Evolutionary conservation across 208 protist species (phyloP), one percentile per base, ranked within the genome.

Genomic region (Trypanosoma melophagium): DNA sequence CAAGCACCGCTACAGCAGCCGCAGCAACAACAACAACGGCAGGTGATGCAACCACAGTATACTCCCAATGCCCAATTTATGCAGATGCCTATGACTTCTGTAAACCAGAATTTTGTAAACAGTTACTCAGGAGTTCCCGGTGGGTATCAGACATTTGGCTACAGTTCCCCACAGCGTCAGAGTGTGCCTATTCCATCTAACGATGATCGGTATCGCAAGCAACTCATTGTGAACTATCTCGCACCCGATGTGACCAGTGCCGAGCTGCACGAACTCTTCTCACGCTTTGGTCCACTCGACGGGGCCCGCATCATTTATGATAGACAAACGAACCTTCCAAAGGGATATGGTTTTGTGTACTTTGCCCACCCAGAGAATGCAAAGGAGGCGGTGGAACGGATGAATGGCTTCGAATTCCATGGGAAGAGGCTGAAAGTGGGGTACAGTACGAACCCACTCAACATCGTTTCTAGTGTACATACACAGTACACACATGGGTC

Each of bases 151-250:
- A 7, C 10, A 9, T 19, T 58, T 7, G 16, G 21, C 17, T 58
- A 51, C 24, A 55, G n/a, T 21, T 13, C 25, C 8, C 38, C 45
- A 4, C 59, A 64, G 8, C 59, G 44, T 2, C 80, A 84, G 44
- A 76, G 60, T 42, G 69, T 74, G 13, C 76, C 80, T 13, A 47
- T 79, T 19, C 54, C 79, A 10, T 67, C 70, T 0, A 64, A 86
- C 13, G 86, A 92, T 56, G 86, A 92, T 47, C 70, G 83, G 10
- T 90, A 86, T 60, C 73, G 69, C 16, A 93, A 88, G 71, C 84
- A 90, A 66, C 74, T 93, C 1, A 93, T 93, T 68, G 87, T 93
- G 4, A 93, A 93, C 74, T 93, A 93, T 59, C 66, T 93, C 7
- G 83, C 84, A 0, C 80, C 81, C 40, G 71, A 88, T 53, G 84